Evolutionary conservation across 2,329 filamentous ascomycete genomes (phyloP), one percentile per base, ranked within the genome.

Genomic region (Trichoderma oligosporum): DNA sequence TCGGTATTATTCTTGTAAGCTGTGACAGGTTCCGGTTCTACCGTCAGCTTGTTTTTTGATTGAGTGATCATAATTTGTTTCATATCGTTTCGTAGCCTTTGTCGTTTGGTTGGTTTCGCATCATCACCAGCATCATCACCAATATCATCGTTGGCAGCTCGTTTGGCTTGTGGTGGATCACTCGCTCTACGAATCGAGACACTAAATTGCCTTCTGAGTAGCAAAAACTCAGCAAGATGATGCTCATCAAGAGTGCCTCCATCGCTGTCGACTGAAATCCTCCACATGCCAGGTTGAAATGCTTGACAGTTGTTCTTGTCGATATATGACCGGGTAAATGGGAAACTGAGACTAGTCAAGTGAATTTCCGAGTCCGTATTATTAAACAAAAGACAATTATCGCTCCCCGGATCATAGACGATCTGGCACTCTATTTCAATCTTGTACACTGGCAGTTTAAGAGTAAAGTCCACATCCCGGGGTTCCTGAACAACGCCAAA

Each of bases 211-310:
- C 54, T 56, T 14, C 4, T 6, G 3, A 42, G 27, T 1, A 56
- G 31, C 16, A 31, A 35, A n/a, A 56, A 35, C 35, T 56, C 54
- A 25, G 33, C 35, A 33, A 35, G 18, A 42, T 49, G 44, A 11
- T 24, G 12, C 25, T 48, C 35, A 11, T n/a, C 18, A 16, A n/a
- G 2, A 11, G 20, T n/a, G 4, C 12, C 18, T n/a, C 7, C 27
- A 18, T 49, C 35, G 4, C 14, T 2, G 11, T 5, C 9, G 9
- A 29, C 25, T 4, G 25, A 42, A 14, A 56, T 49, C 12, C 54
- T 56, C 54, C 54, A 56, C 35, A 49, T 39, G 8, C 54, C 54
- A 33, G 44, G 54, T 7, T 29, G 33, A 4, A 56, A 20, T 8
- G 35, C 2, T 5, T 4, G 24, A 4, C 45, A 11, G 2, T 8